Evolutionary conservation across 2,329 filamentous ascomycete species (phyloP), one percentile per base, ranked within the genome.

Genomic region (Scytalidium sp.): DNA sequence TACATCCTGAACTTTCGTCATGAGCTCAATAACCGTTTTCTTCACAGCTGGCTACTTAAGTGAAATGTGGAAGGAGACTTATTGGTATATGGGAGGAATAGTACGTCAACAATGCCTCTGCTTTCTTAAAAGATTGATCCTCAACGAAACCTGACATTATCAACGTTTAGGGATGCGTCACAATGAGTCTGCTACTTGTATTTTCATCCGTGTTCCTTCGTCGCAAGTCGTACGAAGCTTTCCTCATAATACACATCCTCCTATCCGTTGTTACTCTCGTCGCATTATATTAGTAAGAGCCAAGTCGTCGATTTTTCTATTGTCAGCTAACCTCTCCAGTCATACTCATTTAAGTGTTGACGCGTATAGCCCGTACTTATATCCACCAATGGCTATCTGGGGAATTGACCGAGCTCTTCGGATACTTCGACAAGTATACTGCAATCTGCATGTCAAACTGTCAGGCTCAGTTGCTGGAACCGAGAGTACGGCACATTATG

Each of bases 301-400:
- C 15, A 45, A 32, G 8, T 32, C n/a, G n/a, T n/a, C n/a, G n/a
- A n/a, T n/a, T n/a, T n/a, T n/a, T n/a, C n/a, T n/a, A n/a, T n/a
- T 45, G 23, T 32, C 25, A 15, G 3, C 73, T 74, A n/a, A n/a
- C n/a, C n/a, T n/a, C 44, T 7, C 57, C 73, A 22, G 40, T 70
- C 8, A 51, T 68, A 4, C 71, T 73, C 52, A 68, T 73, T 42
- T 78, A 5, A 78, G 77, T 46, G 64, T 67, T 27, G 68, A 68
- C 5, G 70, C 74, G 49, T 80, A 76, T 56, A 72, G 76, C 59
- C 61, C 66, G 39, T 80, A 75, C 55, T 67, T 80, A 15, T 80
- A 75, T 71, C 72, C 74, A 2, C 69, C 71, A 13, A 67, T 77
- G 1, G 63, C 60, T 2, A 63, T 79, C 15, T 80, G 77, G 77